Evolutionary conservation across 2,329 filamentous ascomycete genomes (phyloP), one percentile per base, ranked within the genome.

Genomic region (Talaromyces sp.): DNA sequence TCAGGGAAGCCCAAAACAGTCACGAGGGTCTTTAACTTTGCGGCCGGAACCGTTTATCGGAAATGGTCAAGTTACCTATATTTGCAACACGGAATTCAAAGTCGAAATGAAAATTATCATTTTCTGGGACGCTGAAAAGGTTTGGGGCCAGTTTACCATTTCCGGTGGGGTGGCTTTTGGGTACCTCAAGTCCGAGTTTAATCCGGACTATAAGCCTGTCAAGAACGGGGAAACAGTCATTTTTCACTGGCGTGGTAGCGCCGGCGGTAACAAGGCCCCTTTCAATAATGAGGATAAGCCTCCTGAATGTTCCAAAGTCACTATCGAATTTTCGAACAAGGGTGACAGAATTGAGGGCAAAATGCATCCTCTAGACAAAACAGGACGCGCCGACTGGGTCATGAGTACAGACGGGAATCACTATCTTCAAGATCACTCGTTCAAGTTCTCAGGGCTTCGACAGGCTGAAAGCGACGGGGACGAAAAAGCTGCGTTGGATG

Each of bases 311-410:
- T 21, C 43, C 19, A 24, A 24, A 50, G 10, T 26, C 43, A 26
- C 10, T 6, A 21, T 50, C 26, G 3, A 50, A 50, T 50, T 50
- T 7, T n/a, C 11, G 5, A 26, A 26, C 1, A 12, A 50, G 1
- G 8, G 43, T 26, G 19, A 26, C 5, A 74, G 78, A 54, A 63
- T 67, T 3, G 60, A 70, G 52, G 81, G 81, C 56, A 74, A 83
- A 66, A 38, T 38, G 35, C 14, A n/a, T 38, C 35, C 35, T 14
- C n/a, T 38, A 17, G 35, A n/a, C 17, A 7, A 8, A 3, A 7
- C n/a, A 2, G 14, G 35, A 35, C 32, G 19, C 41, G n/a, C 9
- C 12, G 11, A 17, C 38, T 43, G 38, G 38, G n/a, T n/a, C n/a
- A n/a, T n/a, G n/a, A n/a, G n/a, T n/a, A n/a, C n/a, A n/a, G n/a